phyloP scores from a whole-genome alignment of 805 yeast species.

The Metschnikowia hibisci region DNA sequence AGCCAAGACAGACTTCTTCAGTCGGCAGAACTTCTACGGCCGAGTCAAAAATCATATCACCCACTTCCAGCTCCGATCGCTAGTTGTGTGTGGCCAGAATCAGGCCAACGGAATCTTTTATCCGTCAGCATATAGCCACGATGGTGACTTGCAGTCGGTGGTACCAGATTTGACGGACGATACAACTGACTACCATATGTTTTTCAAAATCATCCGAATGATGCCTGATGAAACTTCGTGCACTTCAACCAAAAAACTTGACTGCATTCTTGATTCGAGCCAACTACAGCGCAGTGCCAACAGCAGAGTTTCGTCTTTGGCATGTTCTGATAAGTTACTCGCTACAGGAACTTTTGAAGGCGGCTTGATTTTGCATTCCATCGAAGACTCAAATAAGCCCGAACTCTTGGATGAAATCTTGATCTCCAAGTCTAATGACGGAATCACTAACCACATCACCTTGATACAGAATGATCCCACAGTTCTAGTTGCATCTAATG shows the following conservation, averaged over 20 bases:
- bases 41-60: slow-evolving; percentile 46
- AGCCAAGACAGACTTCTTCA: slow-evolving; percentile 33
- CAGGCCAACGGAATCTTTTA: slow-evolving; percentile 36
- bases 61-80: slow-evolving; percentile 56
- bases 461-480: slow-evolving; percentile 29
- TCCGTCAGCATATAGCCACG: slow-evolving; percentile 34
- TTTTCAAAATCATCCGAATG: slow-evolving; percentile 35
- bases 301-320: slow-evolving; percentile 46
- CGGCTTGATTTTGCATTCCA: slow-evolving; percentile 39
- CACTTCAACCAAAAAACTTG: slow-evolving; percentile 25
- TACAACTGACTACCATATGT: slow-evolving; percentile 24
- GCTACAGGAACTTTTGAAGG: slow-evolving; percentile 57
- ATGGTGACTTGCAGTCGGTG: slow-evolving; percentile 25
- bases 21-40: slow-evolving; percentile 37
- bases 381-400: slow-evolving; percentile 21
- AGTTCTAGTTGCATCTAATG: slow-evolving; percentile 50
- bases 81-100: slow-evolving; percentile 39
- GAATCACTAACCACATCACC: slow-evolving; percentile 49
- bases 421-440: slow-evolving; percentile 43
- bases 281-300: slow-evolving; percentile 24
- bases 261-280: slow-evolving; percentile 38
- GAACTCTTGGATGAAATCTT: slow-evolving; percentile 30
- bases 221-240: slow-evolving; percentile 24
- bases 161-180: slow-evolving; percentile 17
- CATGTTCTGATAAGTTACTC: slow-evolving; percentile 39